Evolutionary conservation across 1,284 basidiomycete species (phyloP), one percentile per base, ranked within the genome.

Genomic region (Ustilago trichophora): DNA sequence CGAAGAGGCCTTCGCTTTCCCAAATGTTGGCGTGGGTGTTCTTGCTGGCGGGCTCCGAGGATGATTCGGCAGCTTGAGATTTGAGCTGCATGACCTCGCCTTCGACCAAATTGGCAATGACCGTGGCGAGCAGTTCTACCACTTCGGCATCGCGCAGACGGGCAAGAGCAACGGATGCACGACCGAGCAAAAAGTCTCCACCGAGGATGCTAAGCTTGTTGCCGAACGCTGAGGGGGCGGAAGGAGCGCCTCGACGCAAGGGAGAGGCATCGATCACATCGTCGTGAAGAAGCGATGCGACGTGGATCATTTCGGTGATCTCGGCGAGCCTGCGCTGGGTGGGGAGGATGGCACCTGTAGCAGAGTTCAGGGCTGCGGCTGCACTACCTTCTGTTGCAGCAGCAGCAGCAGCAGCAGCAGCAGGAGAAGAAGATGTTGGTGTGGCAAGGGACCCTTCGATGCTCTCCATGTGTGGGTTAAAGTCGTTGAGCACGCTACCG

Each of bases 251-350:
- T 2, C 95, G 87, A 1, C 95, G 89, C 2, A 93, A 86, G 13
- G 88, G 85, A 0, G 94, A 92, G 56, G 86, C 86, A 84, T 98
- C 95, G 63, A 93, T 89, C 44, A 98, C 93, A 75, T 93, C 91
- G 86, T 99, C 93, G 81, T 98, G 96, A 15, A 99, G 84, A 7
- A 96, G 85, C 1, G 92, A 95, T 25, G 96, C 95, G 66, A 97
- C 92, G 81, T 98, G 94, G 63, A 99, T 93, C 93, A 98, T 97
- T 82, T 99, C 96, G 44, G 93, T 90, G 54, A 99, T 96, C 79
- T 95, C 92, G 2, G 95, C 95, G 21, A 99, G 87, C 25, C 95
- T 88, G 21, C 90, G 84, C 82, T 98, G 95, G 0, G 92, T 91
- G 7, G 95, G 92, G 8, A 98, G 87, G 34, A 80, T 77, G 27